Evolutionary conservation across 306 rosid species (phyloP).

Genomic region (Cucumis melo): DNA sequence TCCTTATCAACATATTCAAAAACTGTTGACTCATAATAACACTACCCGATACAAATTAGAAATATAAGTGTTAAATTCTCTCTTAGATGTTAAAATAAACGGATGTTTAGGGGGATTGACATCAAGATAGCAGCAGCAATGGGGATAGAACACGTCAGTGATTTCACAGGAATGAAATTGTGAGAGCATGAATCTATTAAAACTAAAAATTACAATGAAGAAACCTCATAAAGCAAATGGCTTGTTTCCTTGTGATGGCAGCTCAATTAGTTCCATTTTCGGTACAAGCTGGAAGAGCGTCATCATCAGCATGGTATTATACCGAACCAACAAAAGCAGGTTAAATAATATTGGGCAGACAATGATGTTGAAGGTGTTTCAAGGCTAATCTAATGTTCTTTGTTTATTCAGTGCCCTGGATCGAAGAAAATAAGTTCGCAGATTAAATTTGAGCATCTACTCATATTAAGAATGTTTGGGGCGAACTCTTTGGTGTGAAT

Average conservation of each 20-base stretch:
- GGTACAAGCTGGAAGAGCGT: background rate
- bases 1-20: background rate
- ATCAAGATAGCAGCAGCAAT: background rate
- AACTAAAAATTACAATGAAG: background rate
- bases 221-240: background rate
- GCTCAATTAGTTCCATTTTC: background rate
- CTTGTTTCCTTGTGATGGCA: background rate
- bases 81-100: background rate
- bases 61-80: background rate
- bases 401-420: background rate
- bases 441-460: background rate
- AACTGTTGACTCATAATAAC: background rate
- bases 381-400: background rate
- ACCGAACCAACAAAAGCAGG: background rate
- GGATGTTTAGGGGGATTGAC: background rate
- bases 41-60: background rate
- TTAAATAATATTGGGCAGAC: background rate
- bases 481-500: constrained; percentile 30
- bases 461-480: constrained; percentile 22
- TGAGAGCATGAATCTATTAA: background rate
- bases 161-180: background rate
- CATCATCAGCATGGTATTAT: background rate
- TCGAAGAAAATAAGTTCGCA: background rate
- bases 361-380: background rate
- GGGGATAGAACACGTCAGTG: background rate